Conservation (phyloP, 176 grass and related monocot genomes). For the Carex scoparia region DNA sequence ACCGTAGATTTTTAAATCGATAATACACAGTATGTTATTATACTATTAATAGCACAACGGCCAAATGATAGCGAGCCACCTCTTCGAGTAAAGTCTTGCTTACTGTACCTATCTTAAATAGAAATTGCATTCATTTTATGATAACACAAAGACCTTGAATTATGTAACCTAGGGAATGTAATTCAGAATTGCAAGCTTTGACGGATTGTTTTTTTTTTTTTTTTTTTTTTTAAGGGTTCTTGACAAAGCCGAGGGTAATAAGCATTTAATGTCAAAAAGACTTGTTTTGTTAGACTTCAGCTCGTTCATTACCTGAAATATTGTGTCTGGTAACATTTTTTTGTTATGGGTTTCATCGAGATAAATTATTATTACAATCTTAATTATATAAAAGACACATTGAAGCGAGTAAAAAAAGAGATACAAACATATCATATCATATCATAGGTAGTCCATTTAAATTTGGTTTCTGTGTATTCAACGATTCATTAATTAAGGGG, state of each 20-base stretch:
- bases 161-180: neutral
- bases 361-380: neutral
- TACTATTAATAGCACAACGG: no score
- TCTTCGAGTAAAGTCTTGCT: no score
- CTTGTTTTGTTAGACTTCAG: conserved; percentile 1
- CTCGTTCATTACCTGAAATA: neutral
- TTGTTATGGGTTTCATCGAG: neutral
- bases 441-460: neutral
- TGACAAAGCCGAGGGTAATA: neutral
- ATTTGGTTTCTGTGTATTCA: neutral
- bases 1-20: no score
- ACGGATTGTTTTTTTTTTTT: no score
- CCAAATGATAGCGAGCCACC: no score
- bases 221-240: no score
- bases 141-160: neutral
- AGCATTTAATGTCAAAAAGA: neutral
- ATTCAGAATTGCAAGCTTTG: neutral
- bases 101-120: no score
- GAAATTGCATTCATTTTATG: neutral
- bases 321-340: neutral
- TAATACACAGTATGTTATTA: no score
- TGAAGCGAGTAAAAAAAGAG: neutral
- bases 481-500: neutral
- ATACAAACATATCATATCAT: neutral
- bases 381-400: neutral